Base-by-base conservation (phyloP, 495 filamentous ascomycete genomes). In the Aspergillus diversus region DNA sequence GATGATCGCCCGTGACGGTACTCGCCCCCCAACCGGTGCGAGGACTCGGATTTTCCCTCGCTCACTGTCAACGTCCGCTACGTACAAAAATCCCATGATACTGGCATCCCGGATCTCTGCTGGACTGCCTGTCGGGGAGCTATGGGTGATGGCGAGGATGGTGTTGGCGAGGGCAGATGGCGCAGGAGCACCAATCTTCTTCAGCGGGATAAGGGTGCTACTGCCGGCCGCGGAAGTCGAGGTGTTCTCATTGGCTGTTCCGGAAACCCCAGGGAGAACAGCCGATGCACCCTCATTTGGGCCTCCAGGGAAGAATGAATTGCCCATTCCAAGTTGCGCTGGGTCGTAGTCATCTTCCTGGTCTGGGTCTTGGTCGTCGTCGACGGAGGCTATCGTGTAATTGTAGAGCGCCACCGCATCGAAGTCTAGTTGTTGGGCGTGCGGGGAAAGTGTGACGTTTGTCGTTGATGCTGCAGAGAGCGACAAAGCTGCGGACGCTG, bases 31-130 rank as follows among this genome's bases (percentile, higher is more conserved):
- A 55, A 96, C 84, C 5, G 95, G 94, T 3, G 89, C 87, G 43
- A 99, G 80, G 15, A 97, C 81, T 63, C 91, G 88, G 55, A 98
- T 79, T 72, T 89, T 90, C 58, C 87, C 87, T 76, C 90, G 91
- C 57, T 92, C 88, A 53, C 88, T 89, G 65, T 99, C 94, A 7
- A 98, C 93, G 54, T 95, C 90, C 0, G 89, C 85, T 35, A 99
- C 88, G 70, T 96, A 97, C 42, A 97, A 83, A 74, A 96, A 98
- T 6, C 95, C 95, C 81, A 96, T 89, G 17, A 97, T 87, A 46
- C 89, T 92, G 0, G 93, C 88, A 65, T 95, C 90, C 12, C 90
- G 87, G 49, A 99, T 87, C 5, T 86, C 83, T 42, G 92, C 86
- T 7, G 88, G 81, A 5, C 81, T 78, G 55, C 93, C 91, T 5